These are phyloP conservation scores for Cordyceps javanica DNA, from an alignment of 2,329 filamentous ascomycete genomes.

Conservation along the genomic window DNA sequence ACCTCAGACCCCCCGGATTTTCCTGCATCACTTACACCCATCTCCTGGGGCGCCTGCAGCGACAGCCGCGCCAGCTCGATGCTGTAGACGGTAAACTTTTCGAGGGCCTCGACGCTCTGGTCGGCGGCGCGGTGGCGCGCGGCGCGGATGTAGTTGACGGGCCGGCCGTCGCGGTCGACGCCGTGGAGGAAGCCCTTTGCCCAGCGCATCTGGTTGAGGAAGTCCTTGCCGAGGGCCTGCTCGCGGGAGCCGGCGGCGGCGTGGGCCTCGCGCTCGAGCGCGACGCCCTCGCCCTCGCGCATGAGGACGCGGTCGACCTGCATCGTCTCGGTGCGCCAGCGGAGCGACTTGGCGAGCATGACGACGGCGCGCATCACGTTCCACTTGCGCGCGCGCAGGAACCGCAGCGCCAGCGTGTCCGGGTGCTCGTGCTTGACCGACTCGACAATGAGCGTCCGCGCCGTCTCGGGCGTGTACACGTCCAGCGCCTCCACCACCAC, in stretches of 20 bases:
- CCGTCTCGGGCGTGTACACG: constrained; percentile 63
- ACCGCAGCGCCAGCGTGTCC: constrained; percentile 69
- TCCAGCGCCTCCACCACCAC: constrained; percentile 72
- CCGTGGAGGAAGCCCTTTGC: constrained; percentile 87
- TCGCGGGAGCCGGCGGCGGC: constrained; percentile 40
- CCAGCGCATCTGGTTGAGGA: constrained; percentile 70
- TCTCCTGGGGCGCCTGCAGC: constrained; percentile 69
- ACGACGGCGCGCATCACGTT: constrained; percentile 79
- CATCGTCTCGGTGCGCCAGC: constrained; percentile 73
- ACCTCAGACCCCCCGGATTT: too few relatives aligned
- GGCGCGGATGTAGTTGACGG: constrained; percentile 73
- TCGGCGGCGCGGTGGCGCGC: constrained; percentile 70
- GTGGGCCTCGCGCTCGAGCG: constrained; percentile 49
- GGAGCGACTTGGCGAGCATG: constrained; percentile 85
- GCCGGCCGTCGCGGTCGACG: constrained; percentile 67
- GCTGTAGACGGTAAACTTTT: constrained; percentile 77
- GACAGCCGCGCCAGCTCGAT: constrained; percentile 82
- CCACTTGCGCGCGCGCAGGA: constrained; percentile 79
- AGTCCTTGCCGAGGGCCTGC: constrained; percentile 64
- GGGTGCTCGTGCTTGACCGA: constrained; percentile 91
- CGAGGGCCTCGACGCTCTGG: constrained; percentile 68
- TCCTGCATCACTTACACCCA: constrained; percentile 73
- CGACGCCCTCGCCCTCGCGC: constrained; percentile 58
- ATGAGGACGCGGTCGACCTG: constrained; percentile 81
- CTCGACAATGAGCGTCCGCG: constrained; percentile 71